Evolutionary conservation across 2,329 filamentous ascomycete genomes (phyloP).

Genomic region (Epichloe gansuensis): DNA sequence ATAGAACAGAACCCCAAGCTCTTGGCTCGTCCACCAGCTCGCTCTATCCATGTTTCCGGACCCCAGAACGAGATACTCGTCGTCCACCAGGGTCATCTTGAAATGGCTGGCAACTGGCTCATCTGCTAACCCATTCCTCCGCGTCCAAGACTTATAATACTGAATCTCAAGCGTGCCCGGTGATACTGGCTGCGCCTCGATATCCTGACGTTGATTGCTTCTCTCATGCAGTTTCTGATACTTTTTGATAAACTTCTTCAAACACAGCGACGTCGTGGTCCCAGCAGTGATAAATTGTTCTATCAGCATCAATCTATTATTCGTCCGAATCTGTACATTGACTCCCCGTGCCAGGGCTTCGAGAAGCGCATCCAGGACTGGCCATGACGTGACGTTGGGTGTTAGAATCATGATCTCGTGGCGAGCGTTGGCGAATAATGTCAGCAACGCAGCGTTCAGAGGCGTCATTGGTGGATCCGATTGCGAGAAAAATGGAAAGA

Average conservation of each 20-base stretch:
- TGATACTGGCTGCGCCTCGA: conserved; percentile 29
- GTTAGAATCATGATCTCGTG: conserved; percentile 56
- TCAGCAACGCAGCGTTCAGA: conserved; percentile 52
- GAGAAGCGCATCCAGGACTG: conserved; percentile 49
- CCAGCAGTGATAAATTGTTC: conserved; percentile 74
- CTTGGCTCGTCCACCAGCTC: conserved; percentile 79
- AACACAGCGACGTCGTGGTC: conserved; percentile 55
- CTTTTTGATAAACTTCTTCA: conserved; percentile 43
- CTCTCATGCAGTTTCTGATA: conserved; percentile 28
- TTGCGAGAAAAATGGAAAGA: conserved; percentile 40
- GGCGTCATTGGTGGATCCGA: conserved; percentile 47
- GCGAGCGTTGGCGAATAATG: conserved; percentile 44
- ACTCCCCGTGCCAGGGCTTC: conserved; percentile 52
- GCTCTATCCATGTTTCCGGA: conserved; percentile 78
- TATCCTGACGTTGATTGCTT: conserved; percentile 10
- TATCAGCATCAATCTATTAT: conserved; percentile 56
- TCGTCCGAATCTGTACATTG: conserved; percentile 54
- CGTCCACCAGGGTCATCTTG: conserved; percentile 65
- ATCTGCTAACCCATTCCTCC: conserved; percentile 19
- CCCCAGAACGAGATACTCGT: conserved; percentile 53
- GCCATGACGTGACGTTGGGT: conserved; percentile 60
- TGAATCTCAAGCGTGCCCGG: conserved; percentile 42
- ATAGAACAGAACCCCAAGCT: conserved; percentile 54
- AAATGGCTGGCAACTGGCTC: conserved; percentile 65
- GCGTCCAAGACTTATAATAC: conserved; percentile 38